Conservation (phyloP, 805 yeast genomes). For the Cyberlindnera samutprakarnensis region DNA sequence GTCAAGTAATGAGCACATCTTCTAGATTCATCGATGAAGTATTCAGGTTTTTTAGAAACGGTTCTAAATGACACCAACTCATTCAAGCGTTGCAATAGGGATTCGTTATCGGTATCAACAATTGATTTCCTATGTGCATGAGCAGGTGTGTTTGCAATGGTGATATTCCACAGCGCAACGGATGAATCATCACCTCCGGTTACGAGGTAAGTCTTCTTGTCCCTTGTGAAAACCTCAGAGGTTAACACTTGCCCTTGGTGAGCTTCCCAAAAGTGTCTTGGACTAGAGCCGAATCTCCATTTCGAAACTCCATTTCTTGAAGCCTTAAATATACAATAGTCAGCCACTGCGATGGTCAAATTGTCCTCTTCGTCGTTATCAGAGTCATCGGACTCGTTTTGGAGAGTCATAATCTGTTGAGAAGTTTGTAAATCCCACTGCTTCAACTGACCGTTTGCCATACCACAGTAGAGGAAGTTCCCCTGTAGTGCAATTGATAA, state of each 20-base stretch:
- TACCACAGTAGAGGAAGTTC: constrained; percentile 77
- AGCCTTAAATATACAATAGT: constrained; percentile 53
- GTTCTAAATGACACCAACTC: constrained; percentile 65
- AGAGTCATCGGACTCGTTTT: constrained; percentile 26
- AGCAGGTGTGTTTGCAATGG: constrained; percentile 5
- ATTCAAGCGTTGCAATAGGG: constrained; percentile 53
- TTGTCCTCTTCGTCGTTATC: constrained; percentile 34
- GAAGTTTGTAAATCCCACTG: constrained; percentile 83
- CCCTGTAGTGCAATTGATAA: constrained; percentile 58
- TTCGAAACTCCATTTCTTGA: constrained; percentile 41
- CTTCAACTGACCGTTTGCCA: constrained; percentile 64
- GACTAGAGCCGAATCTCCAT: constrained; percentile 42
- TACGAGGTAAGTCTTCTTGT: constrained; percentile 38
- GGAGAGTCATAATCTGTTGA: constrained; percentile 49
- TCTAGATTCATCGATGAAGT: constrained; percentile 69
- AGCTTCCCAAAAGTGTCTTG: constrained; percentile 40
- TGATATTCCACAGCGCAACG: constrained; percentile 65
- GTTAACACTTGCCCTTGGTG: constrained; percentile 53
- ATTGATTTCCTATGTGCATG: constrained; percentile 10
- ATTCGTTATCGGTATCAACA: constrained; percentile 42
- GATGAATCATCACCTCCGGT: constrained; percentile 69
- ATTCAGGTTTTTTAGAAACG: constrained; percentile 66
- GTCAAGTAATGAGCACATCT: constrained; percentile 76
- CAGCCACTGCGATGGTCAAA: constrained; percentile 48
- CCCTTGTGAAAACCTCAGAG: constrained; percentile 38